Evolutionary conservation across 169 alveolate species (phyloP).

Genomic region (Cryptosporidium xiaoi): DNA sequence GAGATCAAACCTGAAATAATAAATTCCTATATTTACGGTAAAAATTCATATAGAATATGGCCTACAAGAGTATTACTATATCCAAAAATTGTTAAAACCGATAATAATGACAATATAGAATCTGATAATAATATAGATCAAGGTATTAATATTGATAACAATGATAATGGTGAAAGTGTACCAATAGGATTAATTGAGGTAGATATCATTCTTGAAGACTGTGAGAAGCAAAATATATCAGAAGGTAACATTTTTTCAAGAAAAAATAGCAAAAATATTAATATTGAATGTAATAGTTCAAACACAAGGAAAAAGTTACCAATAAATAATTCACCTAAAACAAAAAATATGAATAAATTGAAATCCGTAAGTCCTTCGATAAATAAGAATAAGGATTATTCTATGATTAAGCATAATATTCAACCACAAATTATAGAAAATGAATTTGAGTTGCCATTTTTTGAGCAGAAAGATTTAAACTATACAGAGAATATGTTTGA

Average conservation of each 20-base stretch:
- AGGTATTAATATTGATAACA: not conserved
- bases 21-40: slow-evolving; percentile 39
- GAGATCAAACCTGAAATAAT: slow-evolving; percentile 13
- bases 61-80: slow-evolving; percentile 66
- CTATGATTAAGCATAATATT: no score
- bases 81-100: not conserved
- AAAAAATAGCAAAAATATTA: not conserved
- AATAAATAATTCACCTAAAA: not conserved
- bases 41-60: slow-evolving; percentile 47
- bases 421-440: not conserved
- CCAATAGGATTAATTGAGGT: slow-evolving; percentile 63
- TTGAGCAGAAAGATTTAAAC: not conserved
- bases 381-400: no score
- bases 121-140: not conserved
- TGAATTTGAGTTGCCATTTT: not conserved
- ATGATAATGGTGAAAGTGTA: not conserved
- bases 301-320: not conserved
- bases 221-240: slow-evolving; percentile 20
- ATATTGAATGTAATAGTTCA: not conserved
- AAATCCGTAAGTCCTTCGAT: not conserved
- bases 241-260: not conserved
- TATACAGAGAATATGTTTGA: not conserved
- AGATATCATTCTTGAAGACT: slow-evolving; percentile 46
- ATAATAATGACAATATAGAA: not conserved
- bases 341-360: not conserved